These are phyloP conservation scores for Yamadazyma sp. DNA, from an alignment of 1,139 yeast genomes.

Conservation along the genomic window DNA sequence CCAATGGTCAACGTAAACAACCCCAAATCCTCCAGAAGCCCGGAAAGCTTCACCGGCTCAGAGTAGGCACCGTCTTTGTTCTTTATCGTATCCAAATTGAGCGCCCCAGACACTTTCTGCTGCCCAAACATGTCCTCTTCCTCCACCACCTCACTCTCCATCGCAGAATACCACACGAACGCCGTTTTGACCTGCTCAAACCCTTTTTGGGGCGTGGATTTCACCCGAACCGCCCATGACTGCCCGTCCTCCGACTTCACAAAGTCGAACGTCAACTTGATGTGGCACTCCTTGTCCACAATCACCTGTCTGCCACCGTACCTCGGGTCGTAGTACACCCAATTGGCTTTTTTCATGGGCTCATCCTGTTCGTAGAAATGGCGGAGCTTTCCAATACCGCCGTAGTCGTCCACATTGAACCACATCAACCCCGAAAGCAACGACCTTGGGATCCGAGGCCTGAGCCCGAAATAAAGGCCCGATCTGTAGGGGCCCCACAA, in stretches of 20 bases:
- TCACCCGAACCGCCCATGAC: conserved; percentile 75
- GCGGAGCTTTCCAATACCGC: conserved; percentile 63
- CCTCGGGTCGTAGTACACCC: conserved; percentile 87
- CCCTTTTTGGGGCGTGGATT: conserved; percentile 59
- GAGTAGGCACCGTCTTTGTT: conserved; percentile 28
- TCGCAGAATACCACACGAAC: conserved; percentile 74
- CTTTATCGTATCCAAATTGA: conserved; percentile 30
- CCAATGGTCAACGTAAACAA: conserved; percentile 51
- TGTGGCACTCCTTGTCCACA: conserved; percentile 61
- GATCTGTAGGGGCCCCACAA: conserved; percentile 95
- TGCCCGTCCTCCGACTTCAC: conserved; percentile 72
- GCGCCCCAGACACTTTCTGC: conserved; percentile 28
- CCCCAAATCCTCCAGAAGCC: conserved; percentile 57
- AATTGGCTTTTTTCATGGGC: conserved; percentile 72
- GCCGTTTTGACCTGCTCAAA: conserved; percentile 54
- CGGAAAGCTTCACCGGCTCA: conserved; percentile 45
- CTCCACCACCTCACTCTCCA: conserved; percentile 52
- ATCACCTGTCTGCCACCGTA: conserved; percentile 81
- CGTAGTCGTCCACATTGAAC: conserved; percentile 67
- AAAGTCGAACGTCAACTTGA: conserved; percentile 69
- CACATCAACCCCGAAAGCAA: conserved; percentile 84
- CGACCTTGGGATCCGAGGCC: conserved; percentile 80
- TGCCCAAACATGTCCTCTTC: conserved; percentile 15
- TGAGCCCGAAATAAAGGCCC: conserved; percentile 78
- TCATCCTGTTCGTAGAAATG: conserved; percentile 81